Base-by-base conservation (phyloP, 2,329 filamentous ascomycete genomes). In the Simplicillium aogashimaense region DNA sequence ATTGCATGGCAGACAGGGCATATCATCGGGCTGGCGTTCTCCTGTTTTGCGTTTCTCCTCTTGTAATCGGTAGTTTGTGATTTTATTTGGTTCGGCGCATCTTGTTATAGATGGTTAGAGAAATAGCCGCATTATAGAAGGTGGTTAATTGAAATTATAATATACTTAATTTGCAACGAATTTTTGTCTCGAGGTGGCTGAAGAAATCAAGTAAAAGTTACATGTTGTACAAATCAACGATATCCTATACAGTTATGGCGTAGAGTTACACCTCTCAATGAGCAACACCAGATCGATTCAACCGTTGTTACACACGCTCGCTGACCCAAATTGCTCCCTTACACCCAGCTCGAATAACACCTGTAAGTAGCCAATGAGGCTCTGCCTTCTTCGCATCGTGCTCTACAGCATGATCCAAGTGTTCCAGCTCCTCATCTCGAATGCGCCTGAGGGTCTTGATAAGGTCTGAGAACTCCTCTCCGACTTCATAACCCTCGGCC, bases 401-500 rank as follows among this genome's bases (percentile, higher is more conserved):
- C 58, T 92, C 83, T 15, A 98, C 83, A 1, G 92, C 92, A 65
- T 94, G 85, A 59, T 98, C 92, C 48, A 98, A 65, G 67, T 98
- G 92, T 69, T 98, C 92, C 42, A 98, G 65, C 65, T 98, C 92
- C 65, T 98, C 92, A 57, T 98, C 92, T 17, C 92, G 72, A 55
- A 95, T 95, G 53, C 81, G 70, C 53, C 89, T 75, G 48, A 97
- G 71, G 18, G 85, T 86, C 29, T 65, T 59, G 30, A 95, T 68
- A 53, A 98, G 66, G 14, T 77, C 74, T 39, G 69, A 74, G 50
- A 98, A 62, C 64, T 97, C 90, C 8, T 75, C 75, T 3, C 89
- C 85, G 1, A 92, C 70, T 35, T 85, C 83, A 57, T 94, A 87
- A 1, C 89, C 89, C 37, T 81, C 72, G 8, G 67, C 70, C 62